Evolutionary conservation across 176 grass and related monocot genomes (phyloP).

Genomic region (Eleusine indica): DNA sequence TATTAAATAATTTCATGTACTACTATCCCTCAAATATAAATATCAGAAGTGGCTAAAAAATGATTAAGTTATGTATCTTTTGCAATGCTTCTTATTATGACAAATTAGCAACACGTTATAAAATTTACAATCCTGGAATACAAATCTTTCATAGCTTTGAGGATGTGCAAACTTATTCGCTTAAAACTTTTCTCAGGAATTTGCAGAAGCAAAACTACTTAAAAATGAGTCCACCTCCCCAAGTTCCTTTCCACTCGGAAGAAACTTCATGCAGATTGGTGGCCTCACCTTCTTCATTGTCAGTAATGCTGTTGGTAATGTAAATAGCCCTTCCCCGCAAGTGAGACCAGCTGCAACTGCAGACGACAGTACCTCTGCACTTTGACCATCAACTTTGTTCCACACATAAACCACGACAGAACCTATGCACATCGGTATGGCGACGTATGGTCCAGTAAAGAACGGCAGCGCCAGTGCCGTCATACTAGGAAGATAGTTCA

Average conservation of each 20-base stretch:
- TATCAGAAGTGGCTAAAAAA: too few relatives aligned
- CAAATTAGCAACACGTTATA: not conserved
- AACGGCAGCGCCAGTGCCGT: constrained; percentile 49
- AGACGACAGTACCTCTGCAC: constrained; percentile 25
- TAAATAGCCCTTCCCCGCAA: constrained; percentile 50
- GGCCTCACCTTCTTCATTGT: constrained; percentile 39
- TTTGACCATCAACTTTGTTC: constrained; percentile 27
- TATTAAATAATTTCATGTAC: too few relatives aligned
- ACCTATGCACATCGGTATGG: constrained; percentile 41
- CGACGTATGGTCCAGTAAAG: constrained; percentile 14
- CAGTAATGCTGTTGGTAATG: constrained; percentile 33
- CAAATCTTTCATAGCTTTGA: not conserved
- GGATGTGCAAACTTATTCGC: not conserved
- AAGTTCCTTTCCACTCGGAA: constrained; percentile 33
- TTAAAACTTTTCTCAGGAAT: constrained; percentile 11
- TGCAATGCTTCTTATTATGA: not conserved
- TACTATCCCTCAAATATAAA: too few relatives aligned
- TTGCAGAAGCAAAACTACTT: not conserved
- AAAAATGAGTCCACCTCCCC: constrained; percentile 31
- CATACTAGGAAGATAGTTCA: constrained; percentile 38
- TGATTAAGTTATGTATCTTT: too few relatives aligned
- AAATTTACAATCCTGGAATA: not conserved
- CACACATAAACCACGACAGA: constrained; percentile 18
- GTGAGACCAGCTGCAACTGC: constrained; percentile 50
- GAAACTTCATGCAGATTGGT: constrained; percentile 66